A percentile compares a stretch with the other conserved stretches of the same genome.
Evolutionary conservation across 108 stramenopile species (phyloP).

Genomic region (Pseudonitzschia delicatissima): DNA sequence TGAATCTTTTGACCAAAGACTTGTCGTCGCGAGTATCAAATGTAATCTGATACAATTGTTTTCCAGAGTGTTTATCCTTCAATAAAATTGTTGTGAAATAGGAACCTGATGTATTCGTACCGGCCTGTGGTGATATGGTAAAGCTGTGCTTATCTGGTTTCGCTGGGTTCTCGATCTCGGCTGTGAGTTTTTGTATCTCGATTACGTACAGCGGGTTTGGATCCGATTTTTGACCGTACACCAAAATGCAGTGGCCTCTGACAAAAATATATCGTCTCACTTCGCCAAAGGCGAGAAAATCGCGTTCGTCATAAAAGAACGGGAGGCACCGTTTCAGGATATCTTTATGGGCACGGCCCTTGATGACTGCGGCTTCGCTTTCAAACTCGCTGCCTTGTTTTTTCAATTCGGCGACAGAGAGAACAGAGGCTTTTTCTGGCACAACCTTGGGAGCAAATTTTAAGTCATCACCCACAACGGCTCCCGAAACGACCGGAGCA

Average conservation of each 20-base stretch:
- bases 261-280: conserved; percentile 52
- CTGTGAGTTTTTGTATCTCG: conserved; percentile 26
- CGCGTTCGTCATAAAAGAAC: conserved; percentile 48
- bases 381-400: conserved; percentile 46
- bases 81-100: conserved; percentile 48
- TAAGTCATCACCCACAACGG: conserved; percentile 22
- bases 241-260: conserved; percentile 40
- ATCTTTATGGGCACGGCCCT: conserved; percentile 48
- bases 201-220: conserved; percentile 65
- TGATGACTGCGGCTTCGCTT: conserved; percentile 41
- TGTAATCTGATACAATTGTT: conserved; percentile 58
- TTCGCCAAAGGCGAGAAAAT: conserved; percentile 66
- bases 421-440: conserved; percentile 9
- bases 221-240: conserved; percentile 48
- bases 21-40: conserved; percentile 52
- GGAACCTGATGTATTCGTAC: conserved; percentile 30
- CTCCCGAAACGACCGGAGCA: conserved; percentile 32
- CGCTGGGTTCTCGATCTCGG: conserved; percentile 55
- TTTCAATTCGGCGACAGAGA: conserved; percentile 38
- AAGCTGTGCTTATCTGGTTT: conserved; percentile 48
- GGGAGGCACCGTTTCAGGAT: conserved; percentile 35
- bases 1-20: conserved; percentile 31
- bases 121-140: conserved; percentile 49
- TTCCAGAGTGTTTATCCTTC: conserved; percentile 33
- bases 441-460: conserved; percentile 26